Evolutionary conservation across 768 basidiomycete genomes (phyloP), one percentile per base, ranked within the genome.

Genomic region (Hemileccinum rubropunctum): DNA sequence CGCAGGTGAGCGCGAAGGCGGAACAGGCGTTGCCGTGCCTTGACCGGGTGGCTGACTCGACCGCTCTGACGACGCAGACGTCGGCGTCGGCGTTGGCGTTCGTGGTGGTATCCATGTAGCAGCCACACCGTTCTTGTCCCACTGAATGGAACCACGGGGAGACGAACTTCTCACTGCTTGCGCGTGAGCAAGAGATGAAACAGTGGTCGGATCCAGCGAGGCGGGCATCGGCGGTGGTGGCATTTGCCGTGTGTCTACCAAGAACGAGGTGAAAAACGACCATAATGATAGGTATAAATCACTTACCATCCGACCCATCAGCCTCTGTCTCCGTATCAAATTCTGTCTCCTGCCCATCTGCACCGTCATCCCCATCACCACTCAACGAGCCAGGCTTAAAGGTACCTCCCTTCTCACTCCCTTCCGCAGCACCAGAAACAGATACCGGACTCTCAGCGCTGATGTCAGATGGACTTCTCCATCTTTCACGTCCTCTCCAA

Each of bases 151-250:
- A 2, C 47, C 43, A 10, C 54, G 60, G 28, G 64, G 64, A 18
- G 64, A 65, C n/a, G 32, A 21, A 4, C 60, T 50, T 30, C 58
- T 52, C 11, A 20, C 48, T 4, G 42, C 43, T 27, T 48, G 58
- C 9, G 63, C 54, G 33, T 61, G 62, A 11, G 42, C 48, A 32
- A 68, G 62, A 42, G 69, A 66, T 17, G 66, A 65, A 27, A 71
- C 51, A 4, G 71, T 69, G 27, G 74, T 73, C 5, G 73, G 70
- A 50, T 78, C 73, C 21, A 73, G 58, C 11, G 71, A 63, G 15
- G 73, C 72, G 6, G 78, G 77, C 61, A 79, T 70, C 1, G 75
- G 75, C 18, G 79, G 77, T 6, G 79, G 80, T 5, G 80, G 79
- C 80, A 77, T 75, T 14, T 67, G 69, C 18, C 59, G 62, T 1